phyloP scores from a whole-genome alignment of 2,329 filamentous ascomycete species.

The Cucurbitaria berberidis region DNA sequence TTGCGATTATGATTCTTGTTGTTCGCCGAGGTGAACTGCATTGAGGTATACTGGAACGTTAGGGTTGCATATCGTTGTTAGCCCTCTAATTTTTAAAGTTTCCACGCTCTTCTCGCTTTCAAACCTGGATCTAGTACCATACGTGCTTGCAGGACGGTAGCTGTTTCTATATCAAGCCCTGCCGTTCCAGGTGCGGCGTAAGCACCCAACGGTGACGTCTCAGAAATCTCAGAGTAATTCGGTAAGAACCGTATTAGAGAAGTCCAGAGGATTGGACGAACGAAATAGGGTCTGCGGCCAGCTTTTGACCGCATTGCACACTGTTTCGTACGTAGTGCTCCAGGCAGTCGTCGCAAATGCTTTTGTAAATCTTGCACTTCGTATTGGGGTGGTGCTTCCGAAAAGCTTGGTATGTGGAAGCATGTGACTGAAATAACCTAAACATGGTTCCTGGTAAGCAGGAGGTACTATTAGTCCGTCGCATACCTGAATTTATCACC shows the following conservation, averaged over 20 bases:
- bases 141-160: constrained; percentile 6
- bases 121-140: constrained; percentile 13
- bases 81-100: neutral
- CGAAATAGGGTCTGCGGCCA: constrained; percentile 7
- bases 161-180: constrained; percentile 19
- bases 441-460: neutral
- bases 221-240: constrained; percentile 2
- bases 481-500: neutral
- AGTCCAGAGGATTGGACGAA: constrained; percentile 21
- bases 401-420: neutral
- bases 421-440: neutral
- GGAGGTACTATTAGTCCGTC: neutral
- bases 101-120: constrained; percentile 27
- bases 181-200: constrained; percentile 20
- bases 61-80: neutral
- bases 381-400: neutral
- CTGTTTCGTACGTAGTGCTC: neutral
- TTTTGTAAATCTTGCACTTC: neutral
- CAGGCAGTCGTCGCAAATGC: constrained; percentile 10
- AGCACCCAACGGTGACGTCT: constrained; percentile 1
- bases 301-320: constrained; percentile 15
- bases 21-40: constrained; percentile 1
- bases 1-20: constrained; percentile 4
- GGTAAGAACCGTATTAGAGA: constrained; percentile 11
- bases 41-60: constrained; percentile 1